Percentiles rank a stretch among this genome's conserved stretches.
Conservation (phyloP, 2,329 filamentous ascomycete genomes). For the Clarireedia monteithiana region DNA sequence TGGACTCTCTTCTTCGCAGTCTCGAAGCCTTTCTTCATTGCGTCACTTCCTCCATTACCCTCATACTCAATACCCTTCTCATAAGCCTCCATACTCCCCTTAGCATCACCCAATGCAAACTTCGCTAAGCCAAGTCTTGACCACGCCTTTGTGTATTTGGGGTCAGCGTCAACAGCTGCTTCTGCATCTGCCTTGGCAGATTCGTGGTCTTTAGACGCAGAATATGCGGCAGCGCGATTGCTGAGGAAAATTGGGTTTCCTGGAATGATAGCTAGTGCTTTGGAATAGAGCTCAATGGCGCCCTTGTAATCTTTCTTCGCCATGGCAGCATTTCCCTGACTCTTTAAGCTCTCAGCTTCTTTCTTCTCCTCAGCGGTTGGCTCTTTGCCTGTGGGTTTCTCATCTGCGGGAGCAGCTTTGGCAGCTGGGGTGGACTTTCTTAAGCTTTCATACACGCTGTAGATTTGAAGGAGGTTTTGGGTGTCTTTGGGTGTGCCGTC, state of each 20-base stretch:
- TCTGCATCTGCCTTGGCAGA: conserved; percentile 83
- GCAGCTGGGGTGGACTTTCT: conserved; percentile 43
- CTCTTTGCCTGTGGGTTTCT: conserved; percentile 31
- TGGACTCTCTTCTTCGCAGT: conserved; percentile 84
- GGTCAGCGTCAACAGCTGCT: conserved; percentile 79
- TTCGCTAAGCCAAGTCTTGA: conserved; percentile 83
- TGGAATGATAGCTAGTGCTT: conserved; percentile 74
- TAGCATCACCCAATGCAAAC: conserved; percentile 85
- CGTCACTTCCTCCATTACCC: conserved; percentile 87
- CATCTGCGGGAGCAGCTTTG: conserved; percentile 33
- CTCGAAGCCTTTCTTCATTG: conserved; percentile 96
- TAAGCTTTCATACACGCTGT: conserved; percentile 92
- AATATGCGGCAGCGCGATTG: conserved; percentile 92
- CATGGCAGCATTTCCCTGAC: conserved; percentile 90
- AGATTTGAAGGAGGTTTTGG: conserved; percentile 86
- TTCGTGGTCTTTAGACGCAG: conserved; percentile 74
- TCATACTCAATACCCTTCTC: conserved; percentile 87
- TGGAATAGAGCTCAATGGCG: conserved; percentile 81
- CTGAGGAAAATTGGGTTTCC: conserved; percentile 93
- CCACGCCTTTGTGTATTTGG: conserved; percentile 96
- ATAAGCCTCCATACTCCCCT: conserved; percentile 92
- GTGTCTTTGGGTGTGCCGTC: conserved; percentile 73
- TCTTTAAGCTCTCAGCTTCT: conserved; percentile 83
- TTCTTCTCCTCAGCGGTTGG: conserved; percentile 52
- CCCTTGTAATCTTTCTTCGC: conserved; percentile 78